These are phyloP conservation scores for Dalbergia cultrata DNA, from an alignment of 306 rosid species.

Conservation along the genomic window DNA sequence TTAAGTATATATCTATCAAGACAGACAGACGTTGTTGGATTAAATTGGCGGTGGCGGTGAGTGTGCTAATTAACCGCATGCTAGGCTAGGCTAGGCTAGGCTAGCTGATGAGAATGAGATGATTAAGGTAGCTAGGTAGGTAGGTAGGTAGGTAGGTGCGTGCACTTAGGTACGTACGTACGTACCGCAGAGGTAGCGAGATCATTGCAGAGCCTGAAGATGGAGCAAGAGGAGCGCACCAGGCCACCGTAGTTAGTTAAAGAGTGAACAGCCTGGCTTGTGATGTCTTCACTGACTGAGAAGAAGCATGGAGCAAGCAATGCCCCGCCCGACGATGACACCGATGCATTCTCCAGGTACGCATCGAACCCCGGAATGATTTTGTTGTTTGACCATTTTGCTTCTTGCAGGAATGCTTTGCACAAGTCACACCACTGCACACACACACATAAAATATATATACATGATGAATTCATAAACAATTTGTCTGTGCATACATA, in stretches of 20 bases:
- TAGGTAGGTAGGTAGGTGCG: too few relatives aligned
- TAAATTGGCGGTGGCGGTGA: too few relatives aligned
- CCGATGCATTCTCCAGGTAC: conserved; percentile 51
- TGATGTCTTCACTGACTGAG: conserved; percentile 18
- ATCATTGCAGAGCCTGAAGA: conserved; percentile 60
- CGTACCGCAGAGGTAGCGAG: conserved; percentile 45
- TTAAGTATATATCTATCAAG: too few relatives aligned
- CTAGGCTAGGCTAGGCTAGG: too few relatives aligned
- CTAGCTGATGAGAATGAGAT: too few relatives aligned
- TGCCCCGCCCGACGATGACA: conserved; percentile 46
- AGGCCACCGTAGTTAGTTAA: conserved; percentile 40
- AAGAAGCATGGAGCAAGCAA: conserved; percentile 50
- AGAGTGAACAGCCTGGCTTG: conserved; percentile 36
- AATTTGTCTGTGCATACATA: too few relatives aligned
- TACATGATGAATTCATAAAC: too few relatives aligned
- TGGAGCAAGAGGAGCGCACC: conserved; percentile 48
- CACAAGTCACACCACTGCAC: conserved; percentile 54
- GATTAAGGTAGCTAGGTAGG: too few relatives aligned
- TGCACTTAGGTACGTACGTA: too few relatives aligned
- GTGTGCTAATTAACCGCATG: too few relatives aligned
- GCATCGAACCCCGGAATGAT: conserved; percentile 40
- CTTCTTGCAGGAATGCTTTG: conserved; percentile 57
- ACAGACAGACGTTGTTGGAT: too few relatives aligned
- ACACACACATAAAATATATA: neutral
- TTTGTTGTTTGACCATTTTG: conserved; percentile 48